Percentiles rank a stretch among this genome's conserved stretches.
These are phyloP conservation scores for Pisolithus sp. DNA, from an alignment of 768 basidiomycete genomes.

Conservation along the genomic window DNA sequence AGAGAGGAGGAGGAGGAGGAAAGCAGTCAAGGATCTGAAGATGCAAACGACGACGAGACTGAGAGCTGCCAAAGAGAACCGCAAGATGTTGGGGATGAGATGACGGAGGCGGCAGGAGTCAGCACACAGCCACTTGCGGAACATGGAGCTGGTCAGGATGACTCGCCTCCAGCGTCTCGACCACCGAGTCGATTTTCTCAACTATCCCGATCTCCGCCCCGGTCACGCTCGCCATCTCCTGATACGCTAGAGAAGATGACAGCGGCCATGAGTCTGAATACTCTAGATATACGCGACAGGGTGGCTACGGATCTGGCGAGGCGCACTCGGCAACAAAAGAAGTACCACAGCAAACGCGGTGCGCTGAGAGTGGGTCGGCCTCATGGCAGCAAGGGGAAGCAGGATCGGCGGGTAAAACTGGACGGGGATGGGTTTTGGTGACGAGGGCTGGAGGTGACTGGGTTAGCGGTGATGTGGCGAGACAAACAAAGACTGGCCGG, in stretches of 20 bases:
- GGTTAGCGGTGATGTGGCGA: not conserved
- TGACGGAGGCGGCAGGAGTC: not conserved
- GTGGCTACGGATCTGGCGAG: slow-evolving; percentile 59
- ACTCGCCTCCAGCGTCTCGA: not conserved
- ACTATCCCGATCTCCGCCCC: slow-evolving; percentile 47
- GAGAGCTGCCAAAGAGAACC: slow-evolving; percentile 14
- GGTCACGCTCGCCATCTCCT: slow-evolving; percentile 43
- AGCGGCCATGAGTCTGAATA: slow-evolving; percentile 33
- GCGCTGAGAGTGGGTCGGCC: slow-evolving; percentile 57
- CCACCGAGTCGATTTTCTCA: slow-evolving; percentile 27
- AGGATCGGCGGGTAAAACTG: slow-evolving; percentile 58
- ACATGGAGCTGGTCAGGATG: not conserved
- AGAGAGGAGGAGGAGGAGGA: slow-evolving; percentile 29
- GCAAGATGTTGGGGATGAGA: slow-evolving; percentile 2
- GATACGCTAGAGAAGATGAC: slow-evolving; percentile 37
- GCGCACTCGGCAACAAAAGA: slow-evolving; percentile 59
- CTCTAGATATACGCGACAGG: slow-evolving; percentile 44
- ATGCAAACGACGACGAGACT: slow-evolving; percentile 11
- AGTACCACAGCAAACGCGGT: slow-evolving; percentile 73
- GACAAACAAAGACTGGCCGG: not conserved
- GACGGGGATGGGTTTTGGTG: slow-evolving; percentile 61
- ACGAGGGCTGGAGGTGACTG: slow-evolving; percentile 19
- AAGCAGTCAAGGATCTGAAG: slow-evolving; percentile 4
- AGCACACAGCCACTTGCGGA: not conserved
- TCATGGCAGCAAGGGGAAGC: slow-evolving; percentile 82